A percentile compares a stretch with the other conserved stretches of the same genome.
phyloP scores from a whole-genome alignment of 768 basidiomycete genomes.

The Naganishia onofrii region DNA sequence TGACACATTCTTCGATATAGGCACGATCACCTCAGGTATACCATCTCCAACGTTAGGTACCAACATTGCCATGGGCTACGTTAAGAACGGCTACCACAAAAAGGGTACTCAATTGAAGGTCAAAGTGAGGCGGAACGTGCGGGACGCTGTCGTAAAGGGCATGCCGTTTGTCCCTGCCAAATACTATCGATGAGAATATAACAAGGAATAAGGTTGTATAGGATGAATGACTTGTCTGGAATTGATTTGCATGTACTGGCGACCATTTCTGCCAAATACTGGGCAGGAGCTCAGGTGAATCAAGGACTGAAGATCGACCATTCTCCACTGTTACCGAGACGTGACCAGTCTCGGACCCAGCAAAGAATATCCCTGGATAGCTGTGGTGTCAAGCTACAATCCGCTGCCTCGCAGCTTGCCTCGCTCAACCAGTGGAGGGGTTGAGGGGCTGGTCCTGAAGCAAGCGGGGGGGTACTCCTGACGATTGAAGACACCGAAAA shows the following conservation, averaged over 20 bases:
- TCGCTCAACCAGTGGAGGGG: too few relatives aligned
- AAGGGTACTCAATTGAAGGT: conserved; percentile 82
- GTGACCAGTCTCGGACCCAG: too few relatives aligned
- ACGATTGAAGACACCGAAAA: too few relatives aligned
- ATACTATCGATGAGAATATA: conserved; percentile 58
- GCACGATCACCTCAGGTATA: conserved; percentile 86
- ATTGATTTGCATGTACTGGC: not conserved
- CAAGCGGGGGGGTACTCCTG: too few relatives aligned
- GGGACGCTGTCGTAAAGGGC: conserved; percentile 68
- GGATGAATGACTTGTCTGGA: not conserved
- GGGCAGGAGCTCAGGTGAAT: not conserved
- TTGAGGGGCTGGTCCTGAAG: too few relatives aligned
- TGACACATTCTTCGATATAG: conserved; percentile 52
- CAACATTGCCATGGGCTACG: conserved; percentile 96
- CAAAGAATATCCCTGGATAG: too few relatives aligned
- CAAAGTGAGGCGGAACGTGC: conserved; percentile 75
- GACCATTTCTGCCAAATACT: not conserved
- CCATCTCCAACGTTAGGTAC: conserved; percentile 83
- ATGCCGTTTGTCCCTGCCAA: conserved; percentile 86
- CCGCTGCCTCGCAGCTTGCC: too few relatives aligned
- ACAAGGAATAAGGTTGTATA: not conserved
- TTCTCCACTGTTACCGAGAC: too few relatives aligned
- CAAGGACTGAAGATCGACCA: too few relatives aligned
- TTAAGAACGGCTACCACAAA: conserved; percentile 74
- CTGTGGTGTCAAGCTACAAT: too few relatives aligned